Evolutionary conservation across 2,329 filamentous ascomycete species (phyloP), one percentile per base, ranked within the genome.

Genomic region (Coniochaeta sp.): DNA sequence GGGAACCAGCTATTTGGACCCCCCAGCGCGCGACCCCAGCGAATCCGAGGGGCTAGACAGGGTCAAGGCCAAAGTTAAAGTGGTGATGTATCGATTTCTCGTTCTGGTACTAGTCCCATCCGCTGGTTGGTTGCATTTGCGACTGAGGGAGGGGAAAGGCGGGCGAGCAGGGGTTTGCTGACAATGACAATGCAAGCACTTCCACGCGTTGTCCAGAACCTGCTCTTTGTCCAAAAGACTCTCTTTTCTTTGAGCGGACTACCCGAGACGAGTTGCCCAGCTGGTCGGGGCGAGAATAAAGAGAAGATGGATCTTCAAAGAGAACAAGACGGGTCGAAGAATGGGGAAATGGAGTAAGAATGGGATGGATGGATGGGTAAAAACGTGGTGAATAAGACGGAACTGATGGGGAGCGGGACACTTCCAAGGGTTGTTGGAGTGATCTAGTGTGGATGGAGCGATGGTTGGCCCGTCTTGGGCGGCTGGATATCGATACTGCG

Each of bases 11-110:
- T 42, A 14, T 4, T 42, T n/a, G 38, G 9, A 42, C 38, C 6
- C 27, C 27, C 27, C 27, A 7, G 6, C 27, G 6, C 6, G 6
- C 27, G n/a, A n/a, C n/a, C 28, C 42, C 45, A 30, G 45, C 45
- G 45, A 48, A 48, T 48, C 45, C 45, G 45, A 48, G 26, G n/a
- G n/a, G 45, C 26, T n/a, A 48, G 45, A 48, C 26, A 48, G 12
- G 45, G 28, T 18, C 45, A 31, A 30, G 45, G 28, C 45, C n/a
- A 48, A 28, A 48, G 38, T 42, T 28, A 48, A 48, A 48, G 45
- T 48, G 45, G 45, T 48, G 45, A 48, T 48, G 45, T 48, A 48
- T 30, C 27, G 45, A 48, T 31, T 48, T 18, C 28, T 18, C 27
- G 22, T 7, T 24, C 38, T 24, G 38, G 38, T 42, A 22, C 38